A percentile compares a stretch with the other conserved stretches of the same genome.
These are phyloP conservation scores for Adansonia rubrostipa DNA, from an alignment of 441 rosid species.

Conservation along the genomic window DNA sequence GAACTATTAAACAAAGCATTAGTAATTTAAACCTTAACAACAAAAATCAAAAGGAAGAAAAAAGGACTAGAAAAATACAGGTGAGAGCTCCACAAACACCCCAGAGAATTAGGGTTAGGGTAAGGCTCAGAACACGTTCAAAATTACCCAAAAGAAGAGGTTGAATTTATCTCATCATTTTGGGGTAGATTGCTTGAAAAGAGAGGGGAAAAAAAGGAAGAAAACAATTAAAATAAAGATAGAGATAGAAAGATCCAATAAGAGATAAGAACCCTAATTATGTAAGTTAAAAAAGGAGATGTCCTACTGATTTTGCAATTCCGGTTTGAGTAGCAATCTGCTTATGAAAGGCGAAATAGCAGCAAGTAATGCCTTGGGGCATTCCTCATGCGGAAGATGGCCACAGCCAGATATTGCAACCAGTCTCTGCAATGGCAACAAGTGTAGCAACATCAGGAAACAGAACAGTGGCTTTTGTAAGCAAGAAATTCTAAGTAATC, in stretches of 20 bases:
- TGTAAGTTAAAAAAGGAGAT: conserved; percentile 19
- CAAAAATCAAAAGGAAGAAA: background rate
- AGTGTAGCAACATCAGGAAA: background rate
- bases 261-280: conserved; percentile 43
- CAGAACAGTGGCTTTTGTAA: background rate
- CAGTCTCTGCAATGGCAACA: conserved; percentile 65
- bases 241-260: conserved; percentile 35
- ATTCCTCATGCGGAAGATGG: conserved; percentile 97
- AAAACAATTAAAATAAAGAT: conserved; percentile 16
- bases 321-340: conserved; percentile 57
- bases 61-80: conserved; percentile 14
- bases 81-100: conserved; percentile 39
- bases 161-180: conserved; percentile 34
- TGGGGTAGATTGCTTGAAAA: conserved; percentile 34
- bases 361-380: conserved; percentile 93
- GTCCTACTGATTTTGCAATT: conserved; percentile 51
- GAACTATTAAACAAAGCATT: conserved; percentile 30
- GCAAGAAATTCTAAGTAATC: background rate
- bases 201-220: background rate
- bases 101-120: conserved; percentile 35
- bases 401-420: conserved; percentile 97
- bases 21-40: conserved; percentile 12
- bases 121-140: conserved; percentile 40
- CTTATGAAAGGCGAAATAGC: conserved; percentile 83
- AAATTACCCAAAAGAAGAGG: conserved; percentile 42